Percentiles rank a stretch among this genome's conserved stretches.
Conservation (phyloP, 176 grass and related monocot species). For the Dendrocalamus sinicus region DNA sequence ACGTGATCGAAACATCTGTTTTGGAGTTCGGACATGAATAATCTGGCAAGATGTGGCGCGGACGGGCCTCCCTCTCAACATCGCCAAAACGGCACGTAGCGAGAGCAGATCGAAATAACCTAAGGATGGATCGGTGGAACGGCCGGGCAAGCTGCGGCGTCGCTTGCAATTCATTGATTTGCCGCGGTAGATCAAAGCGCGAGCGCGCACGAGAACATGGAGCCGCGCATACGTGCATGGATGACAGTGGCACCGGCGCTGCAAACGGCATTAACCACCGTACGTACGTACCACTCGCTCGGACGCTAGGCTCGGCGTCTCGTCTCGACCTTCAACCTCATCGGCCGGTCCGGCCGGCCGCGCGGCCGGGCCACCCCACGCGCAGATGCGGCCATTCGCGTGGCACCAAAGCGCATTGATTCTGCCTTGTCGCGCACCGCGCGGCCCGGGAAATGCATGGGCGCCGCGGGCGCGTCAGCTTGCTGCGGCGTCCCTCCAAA, state of each 20-base stretch:
- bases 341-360: neutral
- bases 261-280: neutral
- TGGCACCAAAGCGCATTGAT: conserved; percentile 52
- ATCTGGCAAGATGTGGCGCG: too few relatives aligned
- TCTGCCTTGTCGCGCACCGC: conserved; percentile 20
- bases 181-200: neutral
- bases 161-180: neutral
- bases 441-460: neutral
- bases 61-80: neutral
- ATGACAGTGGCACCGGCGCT: neutral
- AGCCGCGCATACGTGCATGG: neutral
- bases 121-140: neutral
- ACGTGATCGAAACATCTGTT: conserved; percentile 22
- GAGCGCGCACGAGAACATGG: neutral
- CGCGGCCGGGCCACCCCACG: too few relatives aligned
- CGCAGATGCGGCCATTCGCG: neutral
- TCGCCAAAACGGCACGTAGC: neutral
- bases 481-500: conserved; percentile 39
- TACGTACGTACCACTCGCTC: too few relatives aligned
- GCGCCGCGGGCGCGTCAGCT: neutral
- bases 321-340: neutral
- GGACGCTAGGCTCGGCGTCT: neutral
- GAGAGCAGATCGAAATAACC: neutral
- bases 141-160: neutral
- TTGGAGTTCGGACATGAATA: neutral